Evolutionary conservation across 148 eudicot species (phyloP).

Genomic region (Rhododendron williamsianum): DNA sequence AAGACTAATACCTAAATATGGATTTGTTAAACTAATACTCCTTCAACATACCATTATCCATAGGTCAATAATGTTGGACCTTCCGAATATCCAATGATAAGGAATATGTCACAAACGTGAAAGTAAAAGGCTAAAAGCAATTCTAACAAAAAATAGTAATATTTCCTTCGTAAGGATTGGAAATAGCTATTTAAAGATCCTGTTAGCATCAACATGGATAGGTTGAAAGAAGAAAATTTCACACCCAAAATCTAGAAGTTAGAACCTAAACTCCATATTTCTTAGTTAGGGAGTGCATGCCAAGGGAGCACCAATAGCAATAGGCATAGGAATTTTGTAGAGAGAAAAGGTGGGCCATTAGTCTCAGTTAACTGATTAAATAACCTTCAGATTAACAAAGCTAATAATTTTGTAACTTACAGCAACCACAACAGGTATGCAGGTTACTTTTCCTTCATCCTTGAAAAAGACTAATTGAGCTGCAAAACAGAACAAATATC

Average conservation of each 20-base stretch:
- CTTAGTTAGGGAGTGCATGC: neutral
- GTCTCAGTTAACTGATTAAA: neutral
- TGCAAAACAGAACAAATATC: slow-evolving; percentile 30
- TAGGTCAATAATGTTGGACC: neutral
- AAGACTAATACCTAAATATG: neutral
- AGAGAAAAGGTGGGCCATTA: neutral
- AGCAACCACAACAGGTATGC: slow-evolving; percentile 89
- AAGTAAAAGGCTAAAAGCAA: neutral
- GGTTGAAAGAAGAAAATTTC: neutral
- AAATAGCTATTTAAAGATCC: neutral
- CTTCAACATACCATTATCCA: neutral
- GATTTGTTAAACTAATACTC: neutral
- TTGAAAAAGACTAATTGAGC: slow-evolving; percentile 81
- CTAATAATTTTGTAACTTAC: slow-evolving; percentile 44
- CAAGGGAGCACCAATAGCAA: neutral
- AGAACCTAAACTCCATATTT: neutral
- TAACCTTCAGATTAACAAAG: neutral
- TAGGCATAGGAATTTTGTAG: neutral
- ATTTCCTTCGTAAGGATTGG: no score
- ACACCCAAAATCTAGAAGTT: neutral
- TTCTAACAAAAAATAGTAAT: neutral
- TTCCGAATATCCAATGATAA: neutral
- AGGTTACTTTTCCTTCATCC: slow-evolving; percentile 52
- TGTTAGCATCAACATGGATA: neutral
- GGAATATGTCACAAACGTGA: neutral